Evolutionary conservation across 1,284 basidiomycete genomes (phyloP).

Genomic region (Melampsora americana): DNA sequence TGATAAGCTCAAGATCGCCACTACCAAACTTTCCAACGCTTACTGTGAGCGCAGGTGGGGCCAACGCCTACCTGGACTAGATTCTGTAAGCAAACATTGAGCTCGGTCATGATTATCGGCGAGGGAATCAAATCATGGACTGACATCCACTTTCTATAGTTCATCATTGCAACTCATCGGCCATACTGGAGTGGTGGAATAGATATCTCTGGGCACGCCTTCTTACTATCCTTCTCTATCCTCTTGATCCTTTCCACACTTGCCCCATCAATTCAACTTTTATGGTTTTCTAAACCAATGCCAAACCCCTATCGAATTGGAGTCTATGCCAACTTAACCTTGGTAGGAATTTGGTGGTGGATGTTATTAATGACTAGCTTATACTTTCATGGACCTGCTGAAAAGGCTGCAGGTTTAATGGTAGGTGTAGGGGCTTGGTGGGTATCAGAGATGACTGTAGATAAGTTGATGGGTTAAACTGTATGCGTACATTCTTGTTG

Average conservation of each 20-base stretch:
- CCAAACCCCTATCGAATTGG: not conserved
- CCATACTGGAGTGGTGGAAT: constrained; percentile 49
- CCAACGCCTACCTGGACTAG: not conserved
- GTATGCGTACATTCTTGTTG: no score
- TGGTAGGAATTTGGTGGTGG: constrained; percentile 51
- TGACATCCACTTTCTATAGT: not conserved
- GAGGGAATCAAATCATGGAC: not conserved
- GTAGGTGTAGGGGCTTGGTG: constrained; percentile 49
- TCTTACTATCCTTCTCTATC: constrained; percentile 52
- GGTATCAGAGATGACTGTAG: constrained; percentile 48
- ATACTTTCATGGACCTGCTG: constrained; percentile 53
- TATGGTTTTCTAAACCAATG: not conserved
- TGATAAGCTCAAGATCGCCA: not conserved
- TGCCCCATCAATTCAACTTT: not conserved
- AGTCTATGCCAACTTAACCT: constrained; percentile 32
- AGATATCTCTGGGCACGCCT: constrained; percentile 54
- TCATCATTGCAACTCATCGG: not conserved
- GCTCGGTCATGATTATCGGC: not conserved
- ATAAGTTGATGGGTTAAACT: constrained; percentile 6
- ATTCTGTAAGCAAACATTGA: not conserved
- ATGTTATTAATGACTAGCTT: constrained; percentile 53
- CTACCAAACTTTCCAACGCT: constrained; percentile 1
- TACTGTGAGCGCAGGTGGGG: constrained; percentile 38
- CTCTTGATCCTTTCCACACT: constrained; percentile 49
- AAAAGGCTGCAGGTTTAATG: constrained; percentile 52